Conservation (phyloP, 1,284 basidiomycete species). For the Irpex sp. region DNA sequence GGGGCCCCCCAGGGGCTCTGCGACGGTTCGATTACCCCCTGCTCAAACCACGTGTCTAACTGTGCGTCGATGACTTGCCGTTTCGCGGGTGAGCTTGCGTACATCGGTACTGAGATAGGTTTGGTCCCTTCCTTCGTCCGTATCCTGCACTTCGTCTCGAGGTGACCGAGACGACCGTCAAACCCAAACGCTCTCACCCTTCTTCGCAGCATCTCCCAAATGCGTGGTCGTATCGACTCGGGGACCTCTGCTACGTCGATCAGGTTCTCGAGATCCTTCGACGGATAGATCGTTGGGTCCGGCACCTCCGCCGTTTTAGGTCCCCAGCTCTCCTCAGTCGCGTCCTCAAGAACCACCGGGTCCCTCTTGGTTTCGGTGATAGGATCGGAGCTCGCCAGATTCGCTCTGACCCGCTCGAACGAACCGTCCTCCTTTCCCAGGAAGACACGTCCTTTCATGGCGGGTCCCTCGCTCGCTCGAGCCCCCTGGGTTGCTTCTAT, state of each 20-base stretch:
- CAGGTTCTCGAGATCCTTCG: conserved; percentile 1
- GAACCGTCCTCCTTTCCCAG: too few species aligned
- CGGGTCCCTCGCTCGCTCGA: too few species aligned
- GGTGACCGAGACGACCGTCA: not conserved
- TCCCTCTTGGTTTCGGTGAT: not conserved
- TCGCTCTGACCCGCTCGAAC: too few species aligned
- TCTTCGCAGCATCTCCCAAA: not conserved
- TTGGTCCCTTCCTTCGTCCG: conserved; percentile 4
- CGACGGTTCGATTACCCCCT: conserved; percentile 31
- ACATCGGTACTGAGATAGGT: conserved; percentile 23
- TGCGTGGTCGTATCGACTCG: not conserved
- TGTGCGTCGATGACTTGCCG: conserved; percentile 29
- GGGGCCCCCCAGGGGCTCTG: conserved; percentile 32
- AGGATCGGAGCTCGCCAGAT: not conserved
- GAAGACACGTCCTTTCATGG: too few species aligned
- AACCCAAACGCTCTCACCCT: not conserved
- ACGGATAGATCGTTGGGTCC: not conserved
- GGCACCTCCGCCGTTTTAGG: conserved; percentile 1
- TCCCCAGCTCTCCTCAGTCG: not conserved
- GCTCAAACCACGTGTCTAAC: conserved; percentile 26
- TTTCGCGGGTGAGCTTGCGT: conserved; percentile 28
- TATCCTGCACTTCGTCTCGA: not conserved
- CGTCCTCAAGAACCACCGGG: too few species aligned
- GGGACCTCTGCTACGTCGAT: conserved; percentile 8
- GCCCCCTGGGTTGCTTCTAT: too few species aligned